These are phyloP conservation scores for Tetradesmus lagerheimii DNA, from an alignment of 139 green algal genomes.

Conservation along the genomic window DNA sequence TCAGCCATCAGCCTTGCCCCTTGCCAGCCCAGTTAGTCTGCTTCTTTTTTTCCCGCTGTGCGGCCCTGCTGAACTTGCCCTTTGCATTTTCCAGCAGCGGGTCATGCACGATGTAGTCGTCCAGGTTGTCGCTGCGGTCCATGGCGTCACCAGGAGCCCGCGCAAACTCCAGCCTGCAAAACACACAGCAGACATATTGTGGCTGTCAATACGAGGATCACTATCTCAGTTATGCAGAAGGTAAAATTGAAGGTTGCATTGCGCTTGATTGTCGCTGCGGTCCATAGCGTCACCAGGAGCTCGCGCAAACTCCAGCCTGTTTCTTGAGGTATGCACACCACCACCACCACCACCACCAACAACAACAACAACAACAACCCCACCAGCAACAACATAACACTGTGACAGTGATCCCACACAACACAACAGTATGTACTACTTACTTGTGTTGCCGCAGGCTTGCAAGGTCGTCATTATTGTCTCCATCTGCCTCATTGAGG, in stretches of 20 bases:
- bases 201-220: background rate
- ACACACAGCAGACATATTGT: background rate
- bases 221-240: background rate
- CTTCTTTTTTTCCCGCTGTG: slow-evolving; percentile 73
- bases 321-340: background rate
- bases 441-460: slow-evolving; percentile 61
- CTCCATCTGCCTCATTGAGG: slow-evolving; percentile 36
- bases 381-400: background rate
- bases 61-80: slow-evolving; percentile 79
- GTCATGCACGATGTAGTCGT: slow-evolving; percentile 87
- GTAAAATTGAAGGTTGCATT: background rate
- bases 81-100: slow-evolving; percentile 83
- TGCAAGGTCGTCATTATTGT: too few relatives aligned
- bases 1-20: slow-evolving; percentile 9
- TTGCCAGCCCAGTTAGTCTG: slow-evolving; percentile 72
- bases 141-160: slow-evolving; percentile 61
- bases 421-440: background rate
- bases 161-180: slow-evolving; percentile 37
- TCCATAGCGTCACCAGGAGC: slow-evolving; percentile 64
- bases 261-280: slow-evolving; percentile 66
- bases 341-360: background rate
- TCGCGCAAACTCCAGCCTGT: slow-evolving; percentile 35
- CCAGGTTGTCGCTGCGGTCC: slow-evolving; percentile 70
- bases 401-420: background rate
- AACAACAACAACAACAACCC: background rate